Base-by-base conservation (phyloP, 768 basidiomycete species). In the Candolleomyces aberdarensis region DNA sequence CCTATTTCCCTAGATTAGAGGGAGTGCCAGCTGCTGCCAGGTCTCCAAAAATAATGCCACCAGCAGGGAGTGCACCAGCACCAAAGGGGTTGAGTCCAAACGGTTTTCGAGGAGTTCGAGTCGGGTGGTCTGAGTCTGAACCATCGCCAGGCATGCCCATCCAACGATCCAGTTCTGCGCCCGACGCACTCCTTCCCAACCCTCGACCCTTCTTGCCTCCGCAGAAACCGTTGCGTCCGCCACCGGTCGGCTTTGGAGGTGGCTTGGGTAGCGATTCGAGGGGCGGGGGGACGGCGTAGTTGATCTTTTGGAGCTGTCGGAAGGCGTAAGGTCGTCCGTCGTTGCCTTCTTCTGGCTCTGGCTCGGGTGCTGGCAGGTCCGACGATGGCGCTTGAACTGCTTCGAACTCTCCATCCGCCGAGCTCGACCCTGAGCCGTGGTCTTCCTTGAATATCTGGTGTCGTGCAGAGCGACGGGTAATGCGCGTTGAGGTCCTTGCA, bases 1-100 rank as follows among this genome's bases (percentile, higher is more conserved):
- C 89, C 87, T 51, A 95, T 83, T 72, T 94, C 29, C 93, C 93
- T 15, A 94, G 76, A 67, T 94, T 92, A 1, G 91, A 92, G 2
- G 92, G 92, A 2, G 90, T 92, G 0, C 92, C 88, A 47, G 86
- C 83, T 31, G 47, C 52, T 15, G 85, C 85, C 14, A 91, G 74
- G 64, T 90, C 90, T 1, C 82, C 80, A 3, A 84, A 78, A 22
- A 90, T 65, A 72, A 92, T 75, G 9, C 88, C 83, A 17, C 80
- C 82, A 4, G 72, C 74, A 44, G 83, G 78, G 40, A 80, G 77
- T 47, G 79, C 81, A 5, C 83, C 85, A 63, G 79, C 77, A 61
- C 85, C 79, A 67, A 82, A 78, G 9, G 84, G 84, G 11, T 80
- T 81, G 36, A 78, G 67, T 1, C 76, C 84, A 0, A 83, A 61